Conservation (phyloP, 2,329 filamentous ascomycete genomes). For the Monosporascus ibericus region DNA sequence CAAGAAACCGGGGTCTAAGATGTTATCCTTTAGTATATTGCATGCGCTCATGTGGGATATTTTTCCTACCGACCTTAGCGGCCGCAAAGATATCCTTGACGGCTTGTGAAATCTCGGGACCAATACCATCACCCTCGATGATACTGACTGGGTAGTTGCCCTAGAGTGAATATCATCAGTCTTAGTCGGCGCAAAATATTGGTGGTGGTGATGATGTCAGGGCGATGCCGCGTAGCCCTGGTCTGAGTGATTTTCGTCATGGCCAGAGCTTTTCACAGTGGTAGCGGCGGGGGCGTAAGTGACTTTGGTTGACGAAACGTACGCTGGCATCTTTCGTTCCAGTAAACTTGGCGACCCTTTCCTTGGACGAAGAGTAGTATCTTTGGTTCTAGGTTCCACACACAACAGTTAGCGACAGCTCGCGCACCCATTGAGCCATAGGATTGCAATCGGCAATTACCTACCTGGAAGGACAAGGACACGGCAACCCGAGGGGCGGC, state of each 20-base stretch:
- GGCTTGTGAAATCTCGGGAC: conserved; percentile 93
- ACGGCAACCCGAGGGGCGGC: conserved; percentile 55
- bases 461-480: conserved; percentile 51
- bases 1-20: conserved; percentile 80
- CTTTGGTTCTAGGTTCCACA: conserved; percentile 39
- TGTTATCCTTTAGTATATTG: conserved; percentile 6
- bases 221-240: conserved; percentile 12
- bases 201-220: conserved; percentile 12
- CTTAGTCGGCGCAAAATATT: conserved; percentile 4
- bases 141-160: conserved; percentile 94
- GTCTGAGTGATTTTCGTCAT: conserved; percentile 37
- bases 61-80: conserved; percentile 63
- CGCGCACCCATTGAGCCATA: conserved; percentile 2
- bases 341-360: conserved; percentile 82
- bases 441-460: conserved; percentile 20
- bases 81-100: conserved; percentile 98
- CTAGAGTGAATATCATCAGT: conserved; percentile 37
- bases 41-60: conserved; percentile 1
- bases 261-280: conserved; percentile 8
- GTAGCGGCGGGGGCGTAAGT: conserved; percentile 8
- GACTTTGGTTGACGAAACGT: conserved; percentile 33
- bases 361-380: conserved; percentile 51
- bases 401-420: conserved; percentile 18
- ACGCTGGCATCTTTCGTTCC: conserved; percentile 85
- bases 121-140: conserved; percentile 98